These are phyloP conservation scores for Backusella circina DNA, from an alignment of 192 early-diverging fungal species.

Conservation along the genomic window DNA sequence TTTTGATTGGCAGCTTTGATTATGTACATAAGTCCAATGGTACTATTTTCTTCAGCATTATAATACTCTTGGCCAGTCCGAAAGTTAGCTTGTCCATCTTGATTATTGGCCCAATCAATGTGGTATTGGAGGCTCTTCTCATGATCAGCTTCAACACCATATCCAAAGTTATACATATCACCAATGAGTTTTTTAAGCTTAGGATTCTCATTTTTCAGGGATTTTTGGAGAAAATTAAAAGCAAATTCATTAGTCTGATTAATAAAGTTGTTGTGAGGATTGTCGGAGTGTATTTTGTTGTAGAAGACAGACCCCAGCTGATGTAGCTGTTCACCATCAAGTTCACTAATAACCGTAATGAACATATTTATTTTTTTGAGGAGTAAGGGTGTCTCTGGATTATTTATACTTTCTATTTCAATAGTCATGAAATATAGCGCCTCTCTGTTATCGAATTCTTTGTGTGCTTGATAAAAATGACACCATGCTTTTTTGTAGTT, in stretches of 20 bases:
- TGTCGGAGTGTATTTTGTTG: not conserved
- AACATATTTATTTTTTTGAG: too few species aligned
- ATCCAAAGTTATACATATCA: not conserved
- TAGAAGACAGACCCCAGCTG: not conserved
- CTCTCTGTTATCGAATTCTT: too few species aligned
- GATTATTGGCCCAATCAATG: fast-evolving
- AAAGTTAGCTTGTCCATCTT: not conserved
- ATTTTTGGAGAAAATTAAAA: not conserved
- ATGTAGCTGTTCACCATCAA: too few species aligned
- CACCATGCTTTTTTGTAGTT: too few species aligned
- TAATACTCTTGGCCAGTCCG: not conserved
- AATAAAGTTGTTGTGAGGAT: not conserved
- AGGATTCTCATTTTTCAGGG: not conserved
- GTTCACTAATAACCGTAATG: too few species aligned
- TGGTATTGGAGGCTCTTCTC: not conserved
- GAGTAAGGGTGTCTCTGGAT: too few species aligned
- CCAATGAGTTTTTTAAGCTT: not conserved
- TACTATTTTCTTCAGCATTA: not conserved
- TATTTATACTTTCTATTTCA: too few species aligned
- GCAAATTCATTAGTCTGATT: not conserved
- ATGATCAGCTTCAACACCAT: not conserved
- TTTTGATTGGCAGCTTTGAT: too few species aligned
- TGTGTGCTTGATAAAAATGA: too few species aligned
- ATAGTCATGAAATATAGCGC: too few species aligned
- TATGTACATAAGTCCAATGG: too few species aligned